These are phyloP conservation scores for Solanum megistacrolobum DNA, from an alignment of 257 asterid genomes.

Conservation along the genomic window DNA sequence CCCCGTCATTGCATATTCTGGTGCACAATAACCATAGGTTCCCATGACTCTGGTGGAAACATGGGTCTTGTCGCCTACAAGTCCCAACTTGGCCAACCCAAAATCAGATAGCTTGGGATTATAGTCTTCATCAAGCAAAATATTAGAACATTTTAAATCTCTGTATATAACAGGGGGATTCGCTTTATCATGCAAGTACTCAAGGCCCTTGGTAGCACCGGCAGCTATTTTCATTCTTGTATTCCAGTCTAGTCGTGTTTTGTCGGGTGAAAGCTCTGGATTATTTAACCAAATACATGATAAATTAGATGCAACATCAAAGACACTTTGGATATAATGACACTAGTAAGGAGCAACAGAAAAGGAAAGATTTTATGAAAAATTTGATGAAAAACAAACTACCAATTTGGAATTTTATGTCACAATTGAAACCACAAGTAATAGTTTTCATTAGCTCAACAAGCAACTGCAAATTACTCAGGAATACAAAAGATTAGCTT, in stretches of 20 bases:
- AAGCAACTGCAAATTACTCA: background rate
- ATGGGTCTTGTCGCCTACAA: constrained; percentile 53
- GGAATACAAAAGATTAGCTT: background rate
- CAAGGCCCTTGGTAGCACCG: constrained; percentile 74
- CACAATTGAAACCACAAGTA: background rate
- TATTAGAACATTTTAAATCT: constrained; percentile 61
- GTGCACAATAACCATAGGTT: constrained; percentile 80
- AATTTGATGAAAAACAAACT: background rate
- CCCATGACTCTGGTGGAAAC: constrained; percentile 73
- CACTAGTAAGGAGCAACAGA: background rate
- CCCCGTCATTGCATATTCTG: constrained; percentile 73
- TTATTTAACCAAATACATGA: background rate
- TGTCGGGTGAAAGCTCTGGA: constrained; percentile 60
- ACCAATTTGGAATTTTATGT: background rate
- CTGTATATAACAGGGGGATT: constrained; percentile 72
- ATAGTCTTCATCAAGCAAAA: constrained; percentile 44
- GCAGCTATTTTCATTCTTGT: constrained; percentile 74
- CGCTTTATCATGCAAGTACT: constrained; percentile 61
- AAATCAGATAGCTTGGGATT: constrained; percentile 69
- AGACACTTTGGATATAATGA: background rate
- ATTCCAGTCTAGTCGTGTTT: constrained; percentile 59
- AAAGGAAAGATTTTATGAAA: background rate
- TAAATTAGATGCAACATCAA: background rate
- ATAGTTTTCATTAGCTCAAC: background rate
- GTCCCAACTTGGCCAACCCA: constrained; percentile 73